Evolutionary conservation across 805 yeast genomes (phyloP).

Genomic region (Metschnikowia lunata): DNA sequence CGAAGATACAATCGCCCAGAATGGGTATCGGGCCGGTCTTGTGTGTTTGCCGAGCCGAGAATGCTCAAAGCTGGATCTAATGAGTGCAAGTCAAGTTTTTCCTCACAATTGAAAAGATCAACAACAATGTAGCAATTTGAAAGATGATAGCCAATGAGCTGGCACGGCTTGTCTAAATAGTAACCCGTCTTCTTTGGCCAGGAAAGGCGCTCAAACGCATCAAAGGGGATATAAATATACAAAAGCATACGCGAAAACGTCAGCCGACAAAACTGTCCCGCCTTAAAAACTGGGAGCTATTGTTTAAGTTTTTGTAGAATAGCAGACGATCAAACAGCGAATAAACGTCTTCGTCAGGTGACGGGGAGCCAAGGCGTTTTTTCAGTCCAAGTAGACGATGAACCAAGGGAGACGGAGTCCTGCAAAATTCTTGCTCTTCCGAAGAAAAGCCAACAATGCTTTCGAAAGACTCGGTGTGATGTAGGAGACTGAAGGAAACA

Average conservation of each 20-base stretch:
- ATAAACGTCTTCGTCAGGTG: conserved; percentile 12
- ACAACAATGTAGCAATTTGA: conserved; percentile 22
- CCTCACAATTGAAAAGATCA: conserved; percentile 1
- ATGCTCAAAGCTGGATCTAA: conserved; percentile 4
- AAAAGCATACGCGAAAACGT: conserved; percentile 16
- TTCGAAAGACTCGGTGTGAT: not conserved
- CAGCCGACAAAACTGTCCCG: conserved; percentile 34
- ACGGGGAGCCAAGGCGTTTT: conserved; percentile 1
- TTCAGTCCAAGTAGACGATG: not conserved
- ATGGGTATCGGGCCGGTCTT: not conserved
- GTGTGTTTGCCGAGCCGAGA: conserved; percentile 4
- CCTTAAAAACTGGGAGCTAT: conserved; percentile 39
- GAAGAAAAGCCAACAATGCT: not conserved
- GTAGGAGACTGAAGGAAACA: not conserved
- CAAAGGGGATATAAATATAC: conserved; percentile 35
- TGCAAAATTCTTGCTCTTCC: not conserved
- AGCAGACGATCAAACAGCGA: conserved; percentile 15
- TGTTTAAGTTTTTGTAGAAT: conserved; percentile 31
- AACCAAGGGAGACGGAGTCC: not conserved
- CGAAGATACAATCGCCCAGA: conserved; percentile 3
- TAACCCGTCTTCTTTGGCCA: conserved; percentile 10
- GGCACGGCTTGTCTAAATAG: conserved; percentile 1
- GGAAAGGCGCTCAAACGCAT: conserved; percentile 17
- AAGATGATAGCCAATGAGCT: conserved; percentile 25
- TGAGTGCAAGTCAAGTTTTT: not conserved